Base-by-base conservation (phyloP, 306 rosid genomes). In the Vigna hirtella region DNA sequence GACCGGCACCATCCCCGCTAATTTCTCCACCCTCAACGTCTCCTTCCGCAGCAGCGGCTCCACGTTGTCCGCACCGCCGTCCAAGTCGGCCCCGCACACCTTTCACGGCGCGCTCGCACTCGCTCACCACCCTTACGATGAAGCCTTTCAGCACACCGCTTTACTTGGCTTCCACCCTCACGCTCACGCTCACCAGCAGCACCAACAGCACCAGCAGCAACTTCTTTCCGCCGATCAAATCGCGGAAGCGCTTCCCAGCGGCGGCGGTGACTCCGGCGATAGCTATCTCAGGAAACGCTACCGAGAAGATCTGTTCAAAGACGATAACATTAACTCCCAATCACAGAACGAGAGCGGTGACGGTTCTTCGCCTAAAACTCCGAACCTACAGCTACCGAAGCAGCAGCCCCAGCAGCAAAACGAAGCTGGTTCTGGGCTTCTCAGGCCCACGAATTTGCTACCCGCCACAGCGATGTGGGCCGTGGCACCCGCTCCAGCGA, bases 231-330 rank as follows among this genome's bases (percentile, higher is more conserved):
- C 94, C 3, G 92, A 90, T 78, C 94, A 90, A 82, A 87, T 93
- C 8, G 87, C 86, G 0, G 98, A 89, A 52, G 86, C 88, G 1
- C 89, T 91, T 73, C 93, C 94, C 0, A 77, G 87, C 24, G 94
- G 50, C 1, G 49, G 87, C 0, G 90, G 86, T 13, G 91, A 89
- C 18, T 66, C 89, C 6, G 61, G 87, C 1, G 98, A 91, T n/a
- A 88, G 73, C 73, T 93, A 87, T 36, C 83, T 91, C 84, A 85
- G 98, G 45, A 93, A 93, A 72, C 90, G 98, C 0, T 93, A 85
- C 77, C 87, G 98, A 78, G 97, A 93, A 76, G 97, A 93, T 83
- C 85, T 93, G 2, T 93, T 93, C 85, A 93, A 93, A 79, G 98
- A 90, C 24, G 93, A 92, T 1, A 66, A 67, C 53, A 42, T 18